Percentiles rank a stretch among this genome's conserved stretches.
These are phyloP conservation scores for Exophiala sp. DNA, from an alignment of 2,329 filamentous ascomycete species.

Conservation along the genomic window DNA sequence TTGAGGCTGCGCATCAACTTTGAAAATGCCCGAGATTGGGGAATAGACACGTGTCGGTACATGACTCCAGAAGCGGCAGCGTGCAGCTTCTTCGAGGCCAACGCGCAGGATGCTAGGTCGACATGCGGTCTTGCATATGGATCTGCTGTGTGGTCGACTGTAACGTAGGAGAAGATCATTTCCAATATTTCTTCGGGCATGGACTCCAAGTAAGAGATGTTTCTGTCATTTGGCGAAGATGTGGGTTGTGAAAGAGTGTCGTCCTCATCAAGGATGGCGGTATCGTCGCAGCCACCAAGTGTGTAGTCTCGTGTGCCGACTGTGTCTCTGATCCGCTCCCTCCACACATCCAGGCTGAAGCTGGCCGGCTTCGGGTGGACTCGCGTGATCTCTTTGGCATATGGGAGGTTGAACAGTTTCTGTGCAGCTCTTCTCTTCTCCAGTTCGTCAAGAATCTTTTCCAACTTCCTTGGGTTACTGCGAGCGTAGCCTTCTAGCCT, in stretches of 20 bases:
- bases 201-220: slow-evolving; percentile 16
- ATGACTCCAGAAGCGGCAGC: slow-evolving; percentile 69
- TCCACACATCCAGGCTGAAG: slow-evolving; percentile 27
- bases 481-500: slow-evolving; percentile 25
- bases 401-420: slow-evolving; percentile 23
- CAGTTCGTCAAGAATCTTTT: slow-evolving; percentile 26
- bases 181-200: slow-evolving; percentile 47
- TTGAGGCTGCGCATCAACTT: slow-evolving; percentile 71
- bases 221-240: background rate
- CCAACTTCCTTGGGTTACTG: slow-evolving; percentile 22
- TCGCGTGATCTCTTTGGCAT: slow-evolving; percentile 21
- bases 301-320: slow-evolving; percentile 9
- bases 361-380: slow-evolving; percentile 17
- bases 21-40: slow-evolving; percentile 77
- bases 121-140: slow-evolving; percentile 72
- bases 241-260: slow-evolving; percentile 10
- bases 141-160: slow-evolving; percentile 71
- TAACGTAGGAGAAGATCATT: slow-evolving; percentile 70
- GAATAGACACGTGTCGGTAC: slow-evolving; percentile 76
- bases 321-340: slow-evolving; percentile 23
- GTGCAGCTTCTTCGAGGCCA: slow-evolving; percentile 73
- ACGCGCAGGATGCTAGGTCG: slow-evolving; percentile 70
- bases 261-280: slow-evolving; percentile 23
- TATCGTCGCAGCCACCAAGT: slow-evolving; percentile 10
- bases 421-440: slow-evolving; percentile 26